Percentiles rank a stretch among this genome's conserved stretches.
Conservation (phyloP, 2,329 filamentous ascomycete genomes). For the Neonectria hederae region DNA sequence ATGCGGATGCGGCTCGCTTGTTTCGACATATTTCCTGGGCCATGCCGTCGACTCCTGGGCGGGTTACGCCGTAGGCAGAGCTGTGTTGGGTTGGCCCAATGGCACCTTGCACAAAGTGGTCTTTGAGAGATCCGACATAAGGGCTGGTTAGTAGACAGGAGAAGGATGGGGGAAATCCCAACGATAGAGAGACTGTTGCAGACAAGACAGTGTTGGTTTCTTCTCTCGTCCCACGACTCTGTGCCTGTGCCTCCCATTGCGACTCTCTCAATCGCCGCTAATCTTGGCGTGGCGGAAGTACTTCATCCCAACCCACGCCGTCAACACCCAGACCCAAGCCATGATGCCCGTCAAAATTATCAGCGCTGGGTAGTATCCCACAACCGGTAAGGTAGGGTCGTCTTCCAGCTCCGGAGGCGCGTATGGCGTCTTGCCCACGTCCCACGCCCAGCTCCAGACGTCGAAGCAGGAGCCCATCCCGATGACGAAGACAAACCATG, state of each 20-base stretch:
- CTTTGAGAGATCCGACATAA: background rate
- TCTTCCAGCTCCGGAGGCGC: constrained; percentile 95
- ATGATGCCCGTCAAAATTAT: constrained; percentile 94
- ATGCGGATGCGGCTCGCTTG: background rate
- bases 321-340: constrained; percentile 98
- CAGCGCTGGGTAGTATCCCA: constrained; percentile 95
- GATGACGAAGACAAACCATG: constrained; percentile 95
- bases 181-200: background rate
- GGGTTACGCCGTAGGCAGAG: background rate
- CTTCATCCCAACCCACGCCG: constrained; percentile 99
- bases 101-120: background rate
- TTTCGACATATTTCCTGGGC: background rate
- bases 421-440: constrained; percentile 95
- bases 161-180: background rate
- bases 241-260: background rate
- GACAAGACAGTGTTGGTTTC: background rate
- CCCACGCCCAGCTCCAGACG: constrained; percentile 99
- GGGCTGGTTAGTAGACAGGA: background rate
- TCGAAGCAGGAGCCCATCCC: constrained; percentile 96
- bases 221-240: background rate
- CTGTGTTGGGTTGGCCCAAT: background rate
- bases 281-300: constrained; percentile 99
- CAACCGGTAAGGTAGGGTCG: constrained; percentile 92
- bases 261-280: constrained; percentile 61
- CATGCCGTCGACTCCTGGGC: background rate